Base-by-base conservation (phyloP, 345 rosid genomes). In the Aquilaria malaccensis region DNA sequence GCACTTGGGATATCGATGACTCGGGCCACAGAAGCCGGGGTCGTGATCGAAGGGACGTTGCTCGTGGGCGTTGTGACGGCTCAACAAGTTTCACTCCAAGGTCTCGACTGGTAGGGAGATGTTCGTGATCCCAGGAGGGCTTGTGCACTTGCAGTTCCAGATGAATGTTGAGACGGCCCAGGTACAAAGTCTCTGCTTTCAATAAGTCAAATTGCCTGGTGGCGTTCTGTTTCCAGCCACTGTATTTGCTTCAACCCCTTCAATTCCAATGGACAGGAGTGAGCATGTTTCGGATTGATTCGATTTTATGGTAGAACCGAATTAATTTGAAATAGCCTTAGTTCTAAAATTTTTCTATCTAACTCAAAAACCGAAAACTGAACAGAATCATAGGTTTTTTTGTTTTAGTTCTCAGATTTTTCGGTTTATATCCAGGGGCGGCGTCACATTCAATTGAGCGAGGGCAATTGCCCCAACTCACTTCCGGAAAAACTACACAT, bases 201-300 rank as follows among this genome's bases (percentile, higher is more conserved):
- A 88, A 88, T 65, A 91, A 95, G 22, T 22, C 52, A 88, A 83
- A 33, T 65, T 80, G 56, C 87, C 96, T 2, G 92, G 95, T 0
- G 43, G 72, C 1, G 87, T 10, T 37, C 13, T 83, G 15, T 37
- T 62, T 46, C 54, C 88, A 3, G 30, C 3, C 7, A 71, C 67
- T 37, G 71, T 85, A 13, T 86, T 91, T 55, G 85, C 73, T 14
- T 70, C 87, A 7, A 57, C 57, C 2, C 94, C 92, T 54, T 13
- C 75, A 15, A 77, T 91, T 48, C 96, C 88, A 14, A 79, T 37
- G 1, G 2, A 37, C 43, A 37, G 43, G 5, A 0, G 43, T 37
- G 43, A 1, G 22, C 1, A 22, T 22, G 22, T 0, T 22, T 22
- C 1, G 22, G 22, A 1, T 22, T 22, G 22, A 22, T 22, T 22